Percentiles rank a stretch among this genome's conserved stretches.
Evolutionary conservation across 2,329 filamentous ascomycete genomes (phyloP).

Genomic region (Myriosclerotinia duriaeana): DNA sequence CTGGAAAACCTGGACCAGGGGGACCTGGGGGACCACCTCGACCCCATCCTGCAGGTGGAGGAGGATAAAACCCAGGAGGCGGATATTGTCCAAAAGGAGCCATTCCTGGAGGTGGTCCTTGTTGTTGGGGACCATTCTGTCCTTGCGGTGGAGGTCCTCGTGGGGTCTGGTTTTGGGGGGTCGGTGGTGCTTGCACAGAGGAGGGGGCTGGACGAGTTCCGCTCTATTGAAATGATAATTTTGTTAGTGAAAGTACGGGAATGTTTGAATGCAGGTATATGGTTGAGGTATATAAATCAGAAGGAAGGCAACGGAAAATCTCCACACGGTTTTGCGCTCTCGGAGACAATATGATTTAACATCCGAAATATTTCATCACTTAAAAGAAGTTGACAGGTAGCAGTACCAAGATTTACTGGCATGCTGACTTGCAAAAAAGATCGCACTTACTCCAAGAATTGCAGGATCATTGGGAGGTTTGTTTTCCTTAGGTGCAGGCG

Average conservation of each 20-base stretch:
- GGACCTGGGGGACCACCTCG: slow-evolving; percentile 57
- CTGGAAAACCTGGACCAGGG: slow-evolving; percentile 64
- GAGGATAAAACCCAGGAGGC: slow-evolving; percentile 40
- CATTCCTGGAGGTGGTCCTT: slow-evolving; percentile 26
- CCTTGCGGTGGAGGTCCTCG: slow-evolving; percentile 26
- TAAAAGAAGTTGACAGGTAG: slow-evolving; percentile 38
- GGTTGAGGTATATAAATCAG: slow-evolving; percentile 58
- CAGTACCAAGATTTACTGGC: slow-evolving; percentile 3
- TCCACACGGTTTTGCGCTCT: slow-evolving; percentile 96
- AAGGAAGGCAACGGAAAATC: slow-evolving; percentile 99
- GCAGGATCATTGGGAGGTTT: slow-evolving; percentile 88
- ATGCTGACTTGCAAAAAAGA: slow-evolving; percentile 23
- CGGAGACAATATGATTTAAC: slow-evolving; percentile 85
- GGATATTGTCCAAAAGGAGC: slow-evolving; percentile 45
- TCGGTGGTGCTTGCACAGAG: slow-evolving; percentile 26
- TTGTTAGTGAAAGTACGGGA: slow-evolving; percentile 35
- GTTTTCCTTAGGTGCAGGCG: slow-evolving; percentile 70
- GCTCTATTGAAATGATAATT: slow-evolving; percentile 45
- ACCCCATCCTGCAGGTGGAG: slow-evolving; percentile 53
- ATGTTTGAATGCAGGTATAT: slow-evolving; percentile 26
- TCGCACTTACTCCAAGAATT: slow-evolving; percentile 85
- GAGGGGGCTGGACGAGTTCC: slow-evolving; percentile 41
- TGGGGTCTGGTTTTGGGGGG: slow-evolving; percentile 28
- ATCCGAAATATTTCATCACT: slow-evolving; percentile 98
- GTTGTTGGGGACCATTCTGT: slow-evolving; percentile 29